Percentiles rank a stretch among this genome's conserved stretches.
phyloP scores from a whole-genome alignment of 768 basidiomycete species.

The Phanerochaete sordida region DNA sequence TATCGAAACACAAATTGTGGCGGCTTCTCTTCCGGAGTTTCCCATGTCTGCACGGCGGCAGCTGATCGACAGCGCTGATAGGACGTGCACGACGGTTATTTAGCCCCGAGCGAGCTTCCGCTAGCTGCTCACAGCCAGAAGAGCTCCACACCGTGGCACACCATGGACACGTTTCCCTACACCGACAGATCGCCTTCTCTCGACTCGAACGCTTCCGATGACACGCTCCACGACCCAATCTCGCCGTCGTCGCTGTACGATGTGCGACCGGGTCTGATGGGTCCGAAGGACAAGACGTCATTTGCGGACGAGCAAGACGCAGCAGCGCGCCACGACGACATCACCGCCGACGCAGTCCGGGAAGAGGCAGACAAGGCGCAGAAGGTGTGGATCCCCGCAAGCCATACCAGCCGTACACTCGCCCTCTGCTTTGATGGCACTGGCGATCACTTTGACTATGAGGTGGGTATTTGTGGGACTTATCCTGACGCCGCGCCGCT shows the following conservation, averaged over 20 bases:
- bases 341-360: background rate
- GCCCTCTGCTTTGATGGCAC: slow-evolving; percentile 69
- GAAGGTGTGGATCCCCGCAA: background rate
- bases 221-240: background rate
- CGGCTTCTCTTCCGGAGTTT: too few relatives aligned
- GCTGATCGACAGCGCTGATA: too few relatives aligned
- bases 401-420: slow-evolving; percentile 18
- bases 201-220: background rate
- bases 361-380: background rate
- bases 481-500: background rate
- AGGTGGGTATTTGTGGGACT: slow-evolving; percentile 36
- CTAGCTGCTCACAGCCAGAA: background rate
- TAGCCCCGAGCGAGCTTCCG: background rate
- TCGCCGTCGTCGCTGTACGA: background rate
- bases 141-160: too few relatives aligned
- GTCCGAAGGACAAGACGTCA: background rate
- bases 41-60: too few relatives aligned
- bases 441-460: slow-evolving; percentile 64
- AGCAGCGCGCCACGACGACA: too few relatives aligned
- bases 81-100: too few relatives aligned
- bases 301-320: background rate
- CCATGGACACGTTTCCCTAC: background rate
- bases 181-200: background rate
- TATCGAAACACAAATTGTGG: too few relatives aligned
- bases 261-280: background rate